Evolutionary conservation across 176 grass and related monocot genomes (phyloP).

Genomic region (Musa itinerans): DNA sequence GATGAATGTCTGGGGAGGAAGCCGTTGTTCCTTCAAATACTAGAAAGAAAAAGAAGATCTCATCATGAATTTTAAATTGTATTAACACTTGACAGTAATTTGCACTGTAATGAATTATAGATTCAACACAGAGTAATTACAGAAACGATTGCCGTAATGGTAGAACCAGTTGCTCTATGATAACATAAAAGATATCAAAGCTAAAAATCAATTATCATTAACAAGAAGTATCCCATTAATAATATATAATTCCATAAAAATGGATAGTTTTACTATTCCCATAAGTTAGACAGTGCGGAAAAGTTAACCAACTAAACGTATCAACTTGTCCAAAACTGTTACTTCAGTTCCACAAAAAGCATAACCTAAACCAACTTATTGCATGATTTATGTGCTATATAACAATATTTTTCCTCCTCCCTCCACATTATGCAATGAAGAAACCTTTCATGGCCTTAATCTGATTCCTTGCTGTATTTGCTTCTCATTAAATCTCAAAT

Average conservation of each 20-base stretch:
- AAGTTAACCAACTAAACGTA: background rate
- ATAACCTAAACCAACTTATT: background rate
- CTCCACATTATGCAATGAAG: too few relatives aligned
- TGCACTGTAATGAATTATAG: background rate
- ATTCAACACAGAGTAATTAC: too few relatives aligned
- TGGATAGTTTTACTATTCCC: background rate
- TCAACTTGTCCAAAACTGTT: background rate
- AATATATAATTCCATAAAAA: background rate
- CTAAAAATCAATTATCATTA: background rate
- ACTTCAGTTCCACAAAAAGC: background rate
- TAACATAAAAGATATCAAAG: background rate
- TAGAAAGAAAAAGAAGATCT: slow-evolving; percentile 30
- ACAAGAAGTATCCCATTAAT: background rate
- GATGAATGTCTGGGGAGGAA: slow-evolving; percentile 97
- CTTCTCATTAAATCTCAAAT: too few relatives aligned
- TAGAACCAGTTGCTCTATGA: background rate
- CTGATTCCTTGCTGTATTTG: too few relatives aligned
- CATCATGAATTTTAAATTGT: background rate
- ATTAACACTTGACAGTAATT: background rate
- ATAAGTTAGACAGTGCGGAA: background rate
- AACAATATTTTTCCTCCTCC: too few relatives aligned
- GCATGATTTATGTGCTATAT: background rate
- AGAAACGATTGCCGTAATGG: background rate
- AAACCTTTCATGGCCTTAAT: too few relatives aligned
- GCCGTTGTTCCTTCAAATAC: slow-evolving; percentile 98